Percentiles rank a stretch among this genome's conserved stretches.
These are phyloP conservation scores for Penicillium sp. DNA, from an alignment of 2,329 filamentous ascomycete species.

Conservation along the genomic window DNA sequence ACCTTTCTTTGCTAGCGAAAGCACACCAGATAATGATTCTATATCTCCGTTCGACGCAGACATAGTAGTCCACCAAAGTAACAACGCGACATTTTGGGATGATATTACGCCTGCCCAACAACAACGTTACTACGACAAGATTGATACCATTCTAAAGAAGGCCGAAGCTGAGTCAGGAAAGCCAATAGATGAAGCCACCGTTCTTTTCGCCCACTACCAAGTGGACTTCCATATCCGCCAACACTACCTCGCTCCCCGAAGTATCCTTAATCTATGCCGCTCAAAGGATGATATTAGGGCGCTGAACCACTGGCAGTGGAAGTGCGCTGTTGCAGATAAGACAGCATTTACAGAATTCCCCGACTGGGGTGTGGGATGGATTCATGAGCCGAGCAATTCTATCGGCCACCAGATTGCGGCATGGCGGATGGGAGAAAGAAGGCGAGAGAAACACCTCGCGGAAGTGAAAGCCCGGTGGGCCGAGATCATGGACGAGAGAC, in stretches of 20 bases:
- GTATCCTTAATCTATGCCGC: constrained; percentile 32
- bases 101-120: constrained; percentile 14
- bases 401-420: neutral
- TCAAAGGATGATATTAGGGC: constrained; percentile 29
- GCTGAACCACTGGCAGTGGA: constrained; percentile 30
- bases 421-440: neutral
- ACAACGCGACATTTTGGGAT: constrained; percentile 18
- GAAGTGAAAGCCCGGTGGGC: constrained; percentile 17
- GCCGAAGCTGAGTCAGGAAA: neutral
- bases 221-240: constrained; percentile 37
- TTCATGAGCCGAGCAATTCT: constrained; percentile 4
- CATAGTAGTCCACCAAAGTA: neutral
- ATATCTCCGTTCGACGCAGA: constrained; percentile 17
- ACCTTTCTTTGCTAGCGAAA: constrained; percentile 20
- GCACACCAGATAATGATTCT: constrained; percentile 5
- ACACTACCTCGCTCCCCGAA: constrained; percentile 28
- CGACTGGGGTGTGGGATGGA: constrained; percentile 4
- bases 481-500: constrained; percentile 20
- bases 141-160: constrained; percentile 18
- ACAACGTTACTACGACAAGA: constrained; percentile 17
- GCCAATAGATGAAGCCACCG: constrained; percentile 13
- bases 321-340: constrained; percentile 8
- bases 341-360: neutral
- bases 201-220: constrained; percentile 30
- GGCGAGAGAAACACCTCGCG: constrained; percentile 7